These are phyloP conservation scores for Suillus tomentosus DNA, from an alignment of 768 basidiomycete species.

Conservation along the genomic window DNA sequence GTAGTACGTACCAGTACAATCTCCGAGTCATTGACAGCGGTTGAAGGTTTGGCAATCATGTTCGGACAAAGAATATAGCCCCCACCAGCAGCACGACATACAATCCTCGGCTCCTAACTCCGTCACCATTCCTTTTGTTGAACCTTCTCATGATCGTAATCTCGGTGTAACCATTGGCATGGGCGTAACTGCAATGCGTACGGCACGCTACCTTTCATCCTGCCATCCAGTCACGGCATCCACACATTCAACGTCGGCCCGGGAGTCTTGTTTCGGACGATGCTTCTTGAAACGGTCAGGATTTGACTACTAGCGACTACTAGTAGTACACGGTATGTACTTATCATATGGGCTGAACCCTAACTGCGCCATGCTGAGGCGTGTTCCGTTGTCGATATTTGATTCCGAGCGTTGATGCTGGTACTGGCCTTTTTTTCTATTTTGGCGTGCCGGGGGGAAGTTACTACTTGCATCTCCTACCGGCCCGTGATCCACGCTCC, in stretches of 20 bases:
- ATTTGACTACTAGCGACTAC: neutral
- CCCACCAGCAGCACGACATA: neutral
- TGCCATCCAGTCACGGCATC: neutral
- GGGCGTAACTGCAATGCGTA: neutral
- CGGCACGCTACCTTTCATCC: neutral
- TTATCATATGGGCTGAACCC: neutral
- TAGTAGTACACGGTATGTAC: no score
- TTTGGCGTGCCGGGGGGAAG: neutral
- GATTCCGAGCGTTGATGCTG: neutral
- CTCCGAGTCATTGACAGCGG: no score
- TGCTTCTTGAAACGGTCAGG: neutral
- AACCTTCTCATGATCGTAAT: neutral
- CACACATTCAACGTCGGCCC: neutral
- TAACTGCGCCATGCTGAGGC: neutral
- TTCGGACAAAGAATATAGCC: no score
- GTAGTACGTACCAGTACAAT: no score
- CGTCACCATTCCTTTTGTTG: neutral
- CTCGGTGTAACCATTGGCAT: constrained; percentile 1
- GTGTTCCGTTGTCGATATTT: neutral
- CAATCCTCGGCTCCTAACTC: neutral
- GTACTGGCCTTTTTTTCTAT: neutral
- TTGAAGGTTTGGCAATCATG: no score
- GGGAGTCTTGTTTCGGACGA: neutral
- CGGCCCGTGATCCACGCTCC: no score
- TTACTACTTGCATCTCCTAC: neutral